These are phyloP conservation scores for Glonium stellatum DNA, from an alignment of 495 filamentous ascomycete genomes.

Conservation along the genomic window DNA sequence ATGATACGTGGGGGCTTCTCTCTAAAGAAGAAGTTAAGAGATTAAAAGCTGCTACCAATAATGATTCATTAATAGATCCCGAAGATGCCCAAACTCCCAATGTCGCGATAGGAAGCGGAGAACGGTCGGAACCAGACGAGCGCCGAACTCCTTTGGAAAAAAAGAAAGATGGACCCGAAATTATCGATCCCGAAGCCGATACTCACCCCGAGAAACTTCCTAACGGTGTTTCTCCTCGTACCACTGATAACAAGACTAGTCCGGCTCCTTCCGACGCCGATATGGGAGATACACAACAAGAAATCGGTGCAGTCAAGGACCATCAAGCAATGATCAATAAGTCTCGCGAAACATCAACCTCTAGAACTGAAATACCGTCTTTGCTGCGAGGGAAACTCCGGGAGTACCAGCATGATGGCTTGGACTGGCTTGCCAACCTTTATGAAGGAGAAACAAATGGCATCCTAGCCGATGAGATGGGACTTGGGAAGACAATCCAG, in stretches of 20 bases:
- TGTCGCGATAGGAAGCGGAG: background rate
- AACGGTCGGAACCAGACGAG: background rate
- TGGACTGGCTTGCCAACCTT: slow-evolving; percentile 92
- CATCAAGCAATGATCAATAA: slow-evolving; percentile 9
- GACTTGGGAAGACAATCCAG: slow-evolving; percentile 97
- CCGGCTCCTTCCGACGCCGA: slow-evolving; percentile 48
- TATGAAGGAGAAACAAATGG: slow-evolving; percentile 93
- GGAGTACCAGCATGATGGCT: slow-evolving; percentile 92
- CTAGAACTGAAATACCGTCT: slow-evolving; percentile 52
- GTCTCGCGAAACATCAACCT: slow-evolving; percentile 17
- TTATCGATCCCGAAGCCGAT: no score
- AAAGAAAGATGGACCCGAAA: no score
- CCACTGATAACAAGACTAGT: background rate
- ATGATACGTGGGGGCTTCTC: background rate
- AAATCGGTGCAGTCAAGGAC: slow-evolving; percentile 36
- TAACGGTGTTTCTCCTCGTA: background rate
- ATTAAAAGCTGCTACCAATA: background rate
- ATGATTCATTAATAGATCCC: background rate
- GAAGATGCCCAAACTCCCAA: background rate
- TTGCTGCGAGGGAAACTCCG: slow-evolving; percentile 86
- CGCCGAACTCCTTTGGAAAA: background rate
- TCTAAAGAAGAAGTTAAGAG: background rate
- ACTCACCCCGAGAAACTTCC: background rate
- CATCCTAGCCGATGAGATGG: slow-evolving; percentile 99
- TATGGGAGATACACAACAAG: slow-evolving; percentile 60